Base-by-base conservation (phyloP, 371 early-diverging fungal genomes). In the Rhizomucor miehei region DNA sequence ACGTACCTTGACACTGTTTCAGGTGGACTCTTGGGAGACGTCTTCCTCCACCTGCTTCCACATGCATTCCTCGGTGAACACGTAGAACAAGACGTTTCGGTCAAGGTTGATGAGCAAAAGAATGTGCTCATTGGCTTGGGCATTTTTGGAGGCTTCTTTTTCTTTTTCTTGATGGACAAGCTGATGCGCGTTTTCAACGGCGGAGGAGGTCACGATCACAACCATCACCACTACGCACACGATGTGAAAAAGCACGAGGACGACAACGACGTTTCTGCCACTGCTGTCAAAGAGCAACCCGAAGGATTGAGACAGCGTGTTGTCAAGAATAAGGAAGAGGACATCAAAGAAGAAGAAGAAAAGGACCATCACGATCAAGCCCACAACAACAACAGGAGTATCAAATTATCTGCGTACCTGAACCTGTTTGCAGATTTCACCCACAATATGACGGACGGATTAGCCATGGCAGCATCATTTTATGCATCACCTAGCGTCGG, bases 361-460 rank as follows among this genome's bases (percentile, higher is more conserved):
- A 57, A 60, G 9, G 39, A 43, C 17, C 40, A 60, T n/a, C 39
- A 43, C 44, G 43, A 62, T 29, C 34, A 54, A 25, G 49, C 54
- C 24, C 52, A 60, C 20, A 59, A 63, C 21, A 53, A 60, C 4
- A 52, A 62, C 24, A 5, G 5, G 29, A 68, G 71, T 24, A 80
- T 90, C 66, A 86, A 87, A 63, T 65, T 85, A 13, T 89, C 89
- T 16, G 90, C 91, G 0, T 91, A 91, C 53, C 63, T 93, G 51
- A 92, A 91, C 62, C 67, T 94, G 24, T 77, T 94, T 55, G 94
- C 93, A 10, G 93, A 93, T 61, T 88, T 88, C 17, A 82, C 91
- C 1, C 94, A 94, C 78, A 94, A 93, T 66, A 89, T 93, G 56
- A 90, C 93, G n/a, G 94, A 94, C 51, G 94, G 94, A 12, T 73